Evolutionary conservation across 257 asterid genomes (phyloP).

Genomic region (Nemophila menziesii): DNA sequence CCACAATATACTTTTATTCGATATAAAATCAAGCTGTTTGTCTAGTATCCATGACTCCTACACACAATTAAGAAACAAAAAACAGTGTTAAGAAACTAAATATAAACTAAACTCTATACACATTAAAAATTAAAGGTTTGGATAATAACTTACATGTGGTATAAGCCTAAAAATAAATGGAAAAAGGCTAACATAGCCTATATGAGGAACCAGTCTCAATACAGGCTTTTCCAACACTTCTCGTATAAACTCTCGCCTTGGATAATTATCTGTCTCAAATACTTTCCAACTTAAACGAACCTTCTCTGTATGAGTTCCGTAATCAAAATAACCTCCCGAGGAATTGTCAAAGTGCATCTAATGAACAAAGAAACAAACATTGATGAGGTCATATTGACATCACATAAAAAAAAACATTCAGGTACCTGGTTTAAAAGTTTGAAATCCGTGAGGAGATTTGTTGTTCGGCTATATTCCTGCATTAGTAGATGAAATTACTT

Average conservation of each 20-base stretch:
- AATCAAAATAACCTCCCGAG: constrained; percentile 82
- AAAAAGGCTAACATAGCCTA: constrained; percentile 94
- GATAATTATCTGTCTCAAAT: constrained; percentile 47
- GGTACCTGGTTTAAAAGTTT: constrained; percentile 73
- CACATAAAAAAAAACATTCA: neutral
- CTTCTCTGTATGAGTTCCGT: constrained; percentile 90
- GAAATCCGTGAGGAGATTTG: constrained; percentile 76
- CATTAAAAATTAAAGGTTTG: too few relatives aligned
- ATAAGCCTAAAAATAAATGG: constrained; percentile 88
- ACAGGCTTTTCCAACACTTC: constrained; percentile 68
- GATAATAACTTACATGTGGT: constrained; percentile 70
- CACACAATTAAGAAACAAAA: constrained; percentile 1
- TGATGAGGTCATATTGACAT: constrained; percentile 6
- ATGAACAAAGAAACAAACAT: constrained; percentile 13
- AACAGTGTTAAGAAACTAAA: neutral
- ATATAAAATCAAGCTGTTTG: constrained; percentile 78
- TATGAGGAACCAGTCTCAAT: constrained; percentile 78
- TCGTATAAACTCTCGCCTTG: constrained; percentile 57
- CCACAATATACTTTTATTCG: constrained; percentile 74
- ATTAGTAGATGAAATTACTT: constrained; percentile 20
- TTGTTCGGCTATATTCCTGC: constrained; percentile 68
- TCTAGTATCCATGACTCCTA: constrained; percentile 73
- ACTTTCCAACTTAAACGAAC: constrained; percentile 66
- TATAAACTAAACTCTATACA: too few relatives aligned
- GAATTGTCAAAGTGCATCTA: constrained; percentile 76